Evolutionary conservation across 257 asterid species (phyloP), one percentile per base, ranked within the genome.

Genomic region (Solanum clarkiae): DNA sequence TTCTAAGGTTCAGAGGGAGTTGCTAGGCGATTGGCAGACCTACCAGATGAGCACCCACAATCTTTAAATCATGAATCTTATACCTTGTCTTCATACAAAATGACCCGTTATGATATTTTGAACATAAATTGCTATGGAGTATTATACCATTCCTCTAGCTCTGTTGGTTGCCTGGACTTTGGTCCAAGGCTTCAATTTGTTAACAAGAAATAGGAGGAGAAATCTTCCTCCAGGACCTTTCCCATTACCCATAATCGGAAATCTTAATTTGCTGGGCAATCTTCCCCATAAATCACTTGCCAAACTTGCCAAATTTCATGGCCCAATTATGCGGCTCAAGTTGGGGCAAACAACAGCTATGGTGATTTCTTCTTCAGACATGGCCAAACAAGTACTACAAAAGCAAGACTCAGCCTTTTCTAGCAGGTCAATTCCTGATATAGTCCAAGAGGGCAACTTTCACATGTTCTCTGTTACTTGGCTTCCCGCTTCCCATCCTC

Each of bases 211-310:
- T 16, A 87, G 88, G 7, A 86, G 87, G 1, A 60, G 71, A 70
- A 82, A 62, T 44, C 54, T 83, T 51, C 86, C 80, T 22, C 84
- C 84, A 49, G 84, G 84, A 77, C 98, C 99, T 8, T 71, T 89
- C 29, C 97, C 98, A 29, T 81, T 94, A 62, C 98, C 98, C 2
- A 55, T 95, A 55, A 89, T 95, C 80, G 98, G 97, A 17, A 94
- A 86, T 88, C 94, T 95, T 84, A 96, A 94, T 72, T 47, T 92
- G 60, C 95, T 93, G 20, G 97, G 96, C 24, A 90, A 91, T 10
- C 93, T 91, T 4, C 97, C 97, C 51, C 98, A 95, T 88, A 84
- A 88, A 36, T 94, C 96, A 47, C 88, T 94, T 8, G 87, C 98
- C 1, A 69, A 84, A 2, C 91, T 94, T 1, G 90, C 97, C 86